These are phyloP conservation scores for Moricandia moricandioides DNA, from an alignment of 345 rosid genomes.

Conservation along the genomic window DNA sequence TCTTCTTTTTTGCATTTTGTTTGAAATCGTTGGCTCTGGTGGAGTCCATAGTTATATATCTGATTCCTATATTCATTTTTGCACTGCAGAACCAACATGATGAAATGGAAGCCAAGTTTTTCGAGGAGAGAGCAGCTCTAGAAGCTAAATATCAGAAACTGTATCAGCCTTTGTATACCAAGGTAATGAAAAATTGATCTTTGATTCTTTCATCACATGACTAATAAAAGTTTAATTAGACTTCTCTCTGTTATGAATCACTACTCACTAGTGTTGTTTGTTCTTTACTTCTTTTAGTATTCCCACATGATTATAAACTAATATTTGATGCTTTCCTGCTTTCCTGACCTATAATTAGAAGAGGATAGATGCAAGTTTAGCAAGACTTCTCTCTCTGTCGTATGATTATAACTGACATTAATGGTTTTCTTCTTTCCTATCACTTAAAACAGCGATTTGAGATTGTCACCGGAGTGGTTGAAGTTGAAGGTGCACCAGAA, in stretches of 20 bases:
- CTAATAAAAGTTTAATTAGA: neutral
- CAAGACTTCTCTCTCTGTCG: neutral
- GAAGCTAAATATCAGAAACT: constrained; percentile 87
- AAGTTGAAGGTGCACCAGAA: constrained; percentile 55
- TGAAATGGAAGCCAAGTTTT: constrained; percentile 78
- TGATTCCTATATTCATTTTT: neutral
- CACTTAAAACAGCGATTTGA: constrained; percentile 59
- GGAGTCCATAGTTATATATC: neutral
- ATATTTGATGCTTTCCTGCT: neutral
- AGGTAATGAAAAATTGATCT: constrained; percentile 43
- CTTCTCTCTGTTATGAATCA: neutral
- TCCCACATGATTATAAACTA: neutral
- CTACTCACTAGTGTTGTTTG: neutral
- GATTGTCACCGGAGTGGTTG: constrained; percentile 77
- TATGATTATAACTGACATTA: neutral
- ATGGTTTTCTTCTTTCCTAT: constrained; percentile 3
- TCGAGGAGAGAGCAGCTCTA: constrained; percentile 87
- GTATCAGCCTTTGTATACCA: constrained; percentile 75
- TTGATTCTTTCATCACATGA: neutral
- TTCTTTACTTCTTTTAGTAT: neutral
- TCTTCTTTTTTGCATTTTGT: neutral
- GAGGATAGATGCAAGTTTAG: neutral
- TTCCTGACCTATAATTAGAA: neutral
- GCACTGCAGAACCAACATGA: constrained; percentile 68
- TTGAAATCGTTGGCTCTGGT: neutral